A percentile compares a stretch with the other conserved stretches of the same genome.
Conservation (phyloP, 225 moss, liverwort and hornwort genomes). For the Neckera pumila region DNA sequence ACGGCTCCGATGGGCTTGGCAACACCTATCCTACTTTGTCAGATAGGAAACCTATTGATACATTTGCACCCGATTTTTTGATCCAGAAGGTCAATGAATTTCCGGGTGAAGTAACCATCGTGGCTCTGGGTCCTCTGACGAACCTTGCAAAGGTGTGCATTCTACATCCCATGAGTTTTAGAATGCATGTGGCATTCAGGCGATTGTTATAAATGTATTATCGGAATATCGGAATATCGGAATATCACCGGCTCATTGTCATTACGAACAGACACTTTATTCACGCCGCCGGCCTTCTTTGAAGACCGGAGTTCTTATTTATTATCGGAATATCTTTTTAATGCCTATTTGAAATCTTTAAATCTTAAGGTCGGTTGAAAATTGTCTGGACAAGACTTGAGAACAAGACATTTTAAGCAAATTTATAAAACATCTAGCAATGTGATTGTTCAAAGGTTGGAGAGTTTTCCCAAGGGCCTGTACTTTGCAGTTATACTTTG, state of each 20-base stretch:
- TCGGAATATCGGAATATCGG: neutral
- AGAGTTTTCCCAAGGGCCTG: neutral
- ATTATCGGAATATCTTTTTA: neutral
- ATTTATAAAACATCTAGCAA: neutral
- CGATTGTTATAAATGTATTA: neutral
- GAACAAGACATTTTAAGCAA: neutral
- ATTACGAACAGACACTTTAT: too few relatives aligned
- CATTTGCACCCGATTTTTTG: constrained; percentile 70
- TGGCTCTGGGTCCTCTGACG: constrained; percentile 86
- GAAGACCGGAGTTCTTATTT: too few relatives aligned
- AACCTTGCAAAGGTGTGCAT: constrained; percentile 70
- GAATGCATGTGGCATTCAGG: neutral
- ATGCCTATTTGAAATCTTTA: neutral
- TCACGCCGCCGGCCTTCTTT: too few relatives aligned
- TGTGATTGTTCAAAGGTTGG: neutral
- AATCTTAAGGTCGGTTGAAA: neutral
- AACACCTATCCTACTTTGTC: constrained; percentile 64
- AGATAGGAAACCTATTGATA: constrained; percentile 59
- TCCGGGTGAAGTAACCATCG: constrained; percentile 78
- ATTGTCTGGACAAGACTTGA: neutral
- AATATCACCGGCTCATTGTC: too few relatives aligned
- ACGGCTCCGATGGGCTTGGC: constrained; percentile 88
- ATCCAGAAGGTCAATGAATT: constrained; percentile 74
- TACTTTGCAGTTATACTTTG: neutral
- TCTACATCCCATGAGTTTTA: neutral